Evolutionary conservation across 176 grass and related monocot genomes (phyloP), one percentile per base, ranked within the genome.

Genomic region (Lolium perenne): DNA sequence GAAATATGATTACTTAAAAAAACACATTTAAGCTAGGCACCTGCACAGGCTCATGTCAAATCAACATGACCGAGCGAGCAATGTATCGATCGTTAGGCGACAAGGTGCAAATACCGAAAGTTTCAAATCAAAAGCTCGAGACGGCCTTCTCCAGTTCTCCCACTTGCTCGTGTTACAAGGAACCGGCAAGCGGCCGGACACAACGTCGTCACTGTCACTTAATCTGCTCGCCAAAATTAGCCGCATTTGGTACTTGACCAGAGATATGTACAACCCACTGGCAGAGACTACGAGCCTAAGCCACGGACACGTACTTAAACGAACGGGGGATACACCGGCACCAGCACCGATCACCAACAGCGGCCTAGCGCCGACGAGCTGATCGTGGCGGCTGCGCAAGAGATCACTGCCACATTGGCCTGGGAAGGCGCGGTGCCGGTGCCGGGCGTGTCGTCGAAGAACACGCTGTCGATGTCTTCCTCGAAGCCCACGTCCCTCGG

Each of bases 391-490:
- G 82, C 77, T 8, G 83, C 79, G 71, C 25, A 50, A 61, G 26
- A 59, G 15, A 35, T 65, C 8, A 72, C 74, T 5, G 80, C 59
- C 25, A 7, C 63, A 41, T 59, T 65, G 78, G 14, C 56, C 4
- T 47, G 25, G 38, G 63, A 25, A 18, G 55, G 17, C 7, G 53
- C 38, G 8, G 14, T 20, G 69, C 23, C 51, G 17, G 57, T 20
- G 16, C 38, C 40, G 77, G 69, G 59, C 76, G 48, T 81, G 29
- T 81, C 75, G 74, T 76, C 79, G 84, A 83, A 91, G 80, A 86
- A 86, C 73, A 86, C 80, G 32, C 41, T 26, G 67, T 94, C 86
- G 57, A 94, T 71, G 75, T 94, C 87, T 56, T 91, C 89, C 20
- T 86, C 86, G 65, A 94, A 87, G 25, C 55, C 54, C 54, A 17